Base-by-base conservation (phyloP, 2,329 filamentous ascomycete species). In the Trichoderma citrinoviride region DNA sequence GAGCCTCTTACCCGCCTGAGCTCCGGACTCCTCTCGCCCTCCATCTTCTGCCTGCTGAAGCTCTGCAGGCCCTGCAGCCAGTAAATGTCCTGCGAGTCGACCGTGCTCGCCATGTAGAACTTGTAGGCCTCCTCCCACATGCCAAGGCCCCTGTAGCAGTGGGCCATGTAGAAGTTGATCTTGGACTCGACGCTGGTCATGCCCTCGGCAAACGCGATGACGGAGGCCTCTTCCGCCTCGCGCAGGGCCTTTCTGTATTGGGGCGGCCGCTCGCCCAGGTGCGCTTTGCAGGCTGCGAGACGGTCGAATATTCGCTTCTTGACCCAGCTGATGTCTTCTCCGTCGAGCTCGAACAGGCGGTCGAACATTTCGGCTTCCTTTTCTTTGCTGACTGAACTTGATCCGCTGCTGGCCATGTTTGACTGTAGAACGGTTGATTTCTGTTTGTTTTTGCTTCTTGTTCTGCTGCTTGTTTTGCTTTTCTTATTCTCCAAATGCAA, bases 121-220 rank as follows among this genome's bases (percentile, higher is more conserved):
- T 25, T 25, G 44, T 57, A 15, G 6, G 61, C 61, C 2, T 57
- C 33, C 5, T 50, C 44, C 61, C 61, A 64, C 19, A 23, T 41
- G 8, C 53, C 43, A 23, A 64, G 12, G 19, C 61, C 54, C 37
- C 33, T 46, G 23, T 58, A 52, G 33, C 61, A 64, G 7, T 64
- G 53, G 23, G 61, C 61, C 14, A 27, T 49, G 53, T 57, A 64
- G 17, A 64, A 64, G n/a, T 64, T 64, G 15, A 64, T 64, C 46
- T 57, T 64, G 33, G 43, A 25, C 8, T 64, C 44, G 10, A 57
- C 15, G 46, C 25, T 27, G 12, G 1, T 17, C 61, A 64, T 56
- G 2, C 53, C 44, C 37, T 64, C 61, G 21, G 61, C 44, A n/a
- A 56, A 56, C n/a, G 61, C 61, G 29, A 52, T 43, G 5, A 17